Evolutionary conservation across 257 asterid species (phyloP).

Genomic region (Ballota nigra): DNA sequence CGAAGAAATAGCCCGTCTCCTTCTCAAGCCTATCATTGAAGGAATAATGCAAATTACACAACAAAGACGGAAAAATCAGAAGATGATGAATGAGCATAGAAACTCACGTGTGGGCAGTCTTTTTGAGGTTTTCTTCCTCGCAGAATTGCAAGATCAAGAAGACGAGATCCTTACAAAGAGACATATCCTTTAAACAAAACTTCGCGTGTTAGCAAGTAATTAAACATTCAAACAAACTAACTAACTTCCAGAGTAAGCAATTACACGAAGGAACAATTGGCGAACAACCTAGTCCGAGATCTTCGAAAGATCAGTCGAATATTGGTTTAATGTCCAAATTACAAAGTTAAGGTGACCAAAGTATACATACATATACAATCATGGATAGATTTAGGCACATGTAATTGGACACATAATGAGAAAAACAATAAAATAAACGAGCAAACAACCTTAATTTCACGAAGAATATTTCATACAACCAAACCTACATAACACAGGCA

Average conservation of each 20-base stretch:
- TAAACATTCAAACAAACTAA: not conserved
- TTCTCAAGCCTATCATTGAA: slow-evolving; percentile 59
- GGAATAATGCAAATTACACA: not conserved
- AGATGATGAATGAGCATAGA: no score
- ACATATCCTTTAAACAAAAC: slow-evolving; percentile 26
- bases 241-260: not conserved
- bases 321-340: not conserved
- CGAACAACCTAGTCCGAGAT: not conserved
- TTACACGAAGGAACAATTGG: no score
- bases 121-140: slow-evolving; percentile 58
- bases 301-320: not conserved
- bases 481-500: no score
- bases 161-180: slow-evolving; percentile 57
- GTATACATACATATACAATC: not conserved
- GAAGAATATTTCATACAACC: no score
- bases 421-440: no score
- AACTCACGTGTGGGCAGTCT: slow-evolving; percentile 68
- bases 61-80: not conserved
- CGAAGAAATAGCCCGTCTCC: slow-evolving; percentile 65
- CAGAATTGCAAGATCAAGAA: slow-evolving; percentile 72
- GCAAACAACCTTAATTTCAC: no score
- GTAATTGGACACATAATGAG: no score
- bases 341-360: not conserved
- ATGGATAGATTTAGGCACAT: not conserved
- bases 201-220: slow-evolving; percentile 9